Evolutionary conservation across 805 yeast genomes (phyloP).

Genomic region (Candida gorgasii): DNA sequence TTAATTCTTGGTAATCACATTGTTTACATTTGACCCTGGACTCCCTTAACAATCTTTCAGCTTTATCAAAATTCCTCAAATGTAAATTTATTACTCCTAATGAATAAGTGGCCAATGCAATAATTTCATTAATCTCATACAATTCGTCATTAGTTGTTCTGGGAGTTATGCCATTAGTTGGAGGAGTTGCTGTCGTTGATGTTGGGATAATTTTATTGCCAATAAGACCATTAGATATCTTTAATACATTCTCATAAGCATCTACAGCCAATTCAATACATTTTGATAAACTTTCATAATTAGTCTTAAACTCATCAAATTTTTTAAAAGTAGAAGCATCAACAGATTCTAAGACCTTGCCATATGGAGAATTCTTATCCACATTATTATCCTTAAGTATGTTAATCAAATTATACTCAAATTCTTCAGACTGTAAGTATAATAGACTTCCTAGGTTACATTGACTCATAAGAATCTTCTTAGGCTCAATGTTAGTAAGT

Average conservation of each 20-base stretch:
- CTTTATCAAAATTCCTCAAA: slow-evolving; percentile 52
- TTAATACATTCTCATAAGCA: slow-evolving; percentile 37
- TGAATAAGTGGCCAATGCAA: slow-evolving; percentile 82
- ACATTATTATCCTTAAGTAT: slow-evolving; percentile 34
- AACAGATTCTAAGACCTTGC: slow-evolving; percentile 17
- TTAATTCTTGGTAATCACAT: slow-evolving; percentile 61
- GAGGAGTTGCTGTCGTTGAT: slow-evolving; percentile 15
- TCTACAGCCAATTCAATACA: slow-evolving; percentile 32
- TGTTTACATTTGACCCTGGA: slow-evolving; percentile 70
- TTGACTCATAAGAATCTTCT: slow-evolving; percentile 62
- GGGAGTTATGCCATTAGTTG: not conserved
- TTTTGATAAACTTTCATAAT: slow-evolving; percentile 10
- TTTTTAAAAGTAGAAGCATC: slow-evolving; percentile 29
- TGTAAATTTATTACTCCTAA: slow-evolving; percentile 79
- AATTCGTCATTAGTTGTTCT: slow-evolving; percentile 4
- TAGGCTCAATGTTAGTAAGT: slow-evolving; percentile 65
- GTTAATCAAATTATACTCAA: slow-evolving; percentile 39
- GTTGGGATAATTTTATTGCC: slow-evolving; percentile 17
- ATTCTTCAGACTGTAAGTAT: slow-evolving; percentile 65
- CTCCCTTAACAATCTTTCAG: slow-evolving; percentile 63
- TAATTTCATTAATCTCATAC: slow-evolving; percentile 53
- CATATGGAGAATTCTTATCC: slow-evolving; percentile 20
- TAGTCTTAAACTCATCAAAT: slow-evolving; percentile 7
- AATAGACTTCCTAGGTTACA: slow-evolving; percentile 70
- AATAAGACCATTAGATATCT: slow-evolving; percentile 31